Base-by-base conservation (phyloP, 2,329 filamentous ascomycete genomes). In the Colletotrichum australisinense region DNA sequence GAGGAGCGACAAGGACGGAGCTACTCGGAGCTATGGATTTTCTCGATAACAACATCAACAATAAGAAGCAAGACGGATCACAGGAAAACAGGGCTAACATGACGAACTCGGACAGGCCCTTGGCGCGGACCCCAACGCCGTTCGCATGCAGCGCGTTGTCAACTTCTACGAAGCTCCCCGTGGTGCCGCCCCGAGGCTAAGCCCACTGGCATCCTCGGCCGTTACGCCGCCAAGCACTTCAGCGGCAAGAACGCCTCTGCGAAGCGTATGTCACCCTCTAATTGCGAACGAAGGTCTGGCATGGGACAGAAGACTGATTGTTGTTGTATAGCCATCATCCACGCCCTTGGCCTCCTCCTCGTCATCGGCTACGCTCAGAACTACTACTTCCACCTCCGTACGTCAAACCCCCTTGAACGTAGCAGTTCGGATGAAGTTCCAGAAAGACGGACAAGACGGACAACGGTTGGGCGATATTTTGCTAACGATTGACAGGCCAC, bases 331-430 rank as follows among this genome's bases (percentile, higher is more conserved):
- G 97, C 97, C 77, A 91, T 99, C 82, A 89, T 97, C 80, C 97
- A 99, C 86, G 89, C 92, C 80, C 93, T 99, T 80, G 92, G 90
- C 79, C 88, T 91, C 82, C 87, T 99, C 75, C 87, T 98, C 77
- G 86, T 91, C 77, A 83, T 98, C 79, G 96, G 97, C 81, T 99
- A 99, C 86, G 94, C 93, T 80, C 95, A 98, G 88, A 95, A 98
- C 89, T 99, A 99, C 93, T 98, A 99, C 91, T 98, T 97, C 94
- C 97, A 99, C 88, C 91, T 99, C 82, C 95, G 97, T 99, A 92
- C 86, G 94, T 92, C 68, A 69, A 63, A 24, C 12, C 26, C 19
- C 42, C 57, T 53, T 30, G 24, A 38, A 12, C n/a, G 57, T 49
- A 35, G 14, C 32, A 46, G 46, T 9, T 28, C 5, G 38, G 35